Evolutionary conservation across 2,329 filamentous ascomycete species (phyloP), one percentile per base, ranked within the genome.

Genomic region (Hymenoscyphus fraxineus): DNA sequence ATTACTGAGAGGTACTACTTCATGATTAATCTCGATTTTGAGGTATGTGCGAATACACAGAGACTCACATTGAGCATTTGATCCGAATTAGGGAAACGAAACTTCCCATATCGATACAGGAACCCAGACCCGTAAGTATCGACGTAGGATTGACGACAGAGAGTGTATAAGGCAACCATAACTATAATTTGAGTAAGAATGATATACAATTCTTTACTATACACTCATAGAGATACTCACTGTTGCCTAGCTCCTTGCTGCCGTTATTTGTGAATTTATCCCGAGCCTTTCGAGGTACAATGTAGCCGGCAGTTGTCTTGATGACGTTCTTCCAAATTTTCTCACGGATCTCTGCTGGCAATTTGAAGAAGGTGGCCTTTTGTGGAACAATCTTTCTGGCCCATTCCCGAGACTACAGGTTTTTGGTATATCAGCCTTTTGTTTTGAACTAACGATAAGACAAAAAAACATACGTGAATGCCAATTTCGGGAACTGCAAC

Each of bases 91-190:
- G 19, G 9, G 41, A 47, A 47, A 47, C 2, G 6, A 47, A 47
- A 47, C 19, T 19, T 7, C 39, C 39, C 19, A 4, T 38, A 58
- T 58, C 35, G 27, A 38, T 39, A 58, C 6, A 39, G 27, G 31
- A 58, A 15, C 12, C 6, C 32, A 7, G 27, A 32, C 12, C 56
- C 56, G 32, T 58, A 58, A 12, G 39, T 16, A 58, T 58, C 56
- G 27, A 58, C 56, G 32, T 58, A 58, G 4, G 56, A 12, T 38
- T 58, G 56, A 32, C 32, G 27, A 38, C 32, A 58, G 32, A 58
- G 31, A 10, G 35, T 38, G 32, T 58, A 58, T 13, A 58, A 39
- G 27, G 22, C 44, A n/a, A 51, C 12, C n/a, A 51, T 22, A 2
- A 19, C 44, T 57, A 16, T 38, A 32, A 6, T 27, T 27, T 62